Conservation (phyloP, 1,139 yeast genomes). For the Geotrichum histeridarum region DNA sequence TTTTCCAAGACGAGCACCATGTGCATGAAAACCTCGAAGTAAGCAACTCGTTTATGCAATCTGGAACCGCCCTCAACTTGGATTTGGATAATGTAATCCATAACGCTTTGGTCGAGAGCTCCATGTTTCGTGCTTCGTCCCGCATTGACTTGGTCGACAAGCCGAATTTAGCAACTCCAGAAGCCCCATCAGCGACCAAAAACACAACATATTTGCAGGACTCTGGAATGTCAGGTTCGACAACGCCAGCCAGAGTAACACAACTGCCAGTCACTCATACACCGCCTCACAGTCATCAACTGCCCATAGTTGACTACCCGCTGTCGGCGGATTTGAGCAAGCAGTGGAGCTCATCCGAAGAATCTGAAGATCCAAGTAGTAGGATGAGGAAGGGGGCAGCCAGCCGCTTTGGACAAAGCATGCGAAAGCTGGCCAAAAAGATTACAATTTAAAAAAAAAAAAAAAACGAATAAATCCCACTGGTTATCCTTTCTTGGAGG, state of each 20-base stretch:
- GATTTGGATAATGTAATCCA: constrained; percentile 14
- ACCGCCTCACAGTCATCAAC: too few species aligned
- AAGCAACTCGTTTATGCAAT: not conserved
- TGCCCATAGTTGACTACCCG: too few species aligned
- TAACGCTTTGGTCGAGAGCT: constrained; percentile 13
- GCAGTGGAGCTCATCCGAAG: not conserved
- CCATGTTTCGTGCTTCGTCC: not conserved
- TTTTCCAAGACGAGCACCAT: not conserved
- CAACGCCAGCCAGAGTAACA: too few species aligned
- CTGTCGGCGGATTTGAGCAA: not conserved
- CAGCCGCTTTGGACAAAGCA: not conserved
- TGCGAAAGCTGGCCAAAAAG: not conserved
- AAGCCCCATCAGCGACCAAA: too few species aligned
- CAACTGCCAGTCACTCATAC: too few species aligned
- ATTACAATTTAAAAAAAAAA: not conserved
- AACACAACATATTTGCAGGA: too few species aligned
- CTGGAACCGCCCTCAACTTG: not conserved
- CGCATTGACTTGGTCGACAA: not conserved
- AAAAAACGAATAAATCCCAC: not conserved
- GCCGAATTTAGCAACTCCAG: too few species aligned
- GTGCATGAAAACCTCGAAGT: not conserved
- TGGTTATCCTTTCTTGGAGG: too few species aligned
- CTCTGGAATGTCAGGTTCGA: too few species aligned
- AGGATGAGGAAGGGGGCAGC: not conserved
- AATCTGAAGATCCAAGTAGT: not conserved